Evolutionary conservation across 2,329 filamentous ascomycete genomes (phyloP).

Genomic region (Pseudogymnoascus sp.): DNA sequence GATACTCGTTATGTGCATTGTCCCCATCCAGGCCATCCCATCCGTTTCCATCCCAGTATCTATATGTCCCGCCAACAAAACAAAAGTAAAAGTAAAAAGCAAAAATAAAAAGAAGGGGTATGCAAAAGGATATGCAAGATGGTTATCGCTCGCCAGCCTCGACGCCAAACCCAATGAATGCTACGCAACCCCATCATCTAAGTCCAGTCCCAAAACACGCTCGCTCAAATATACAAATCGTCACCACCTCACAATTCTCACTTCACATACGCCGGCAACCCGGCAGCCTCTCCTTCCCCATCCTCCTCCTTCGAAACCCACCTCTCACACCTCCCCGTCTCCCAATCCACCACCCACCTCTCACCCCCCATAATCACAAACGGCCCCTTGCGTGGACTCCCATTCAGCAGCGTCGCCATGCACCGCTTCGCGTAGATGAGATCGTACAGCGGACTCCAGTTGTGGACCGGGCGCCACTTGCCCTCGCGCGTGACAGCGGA

Average conservation of each 20-base stretch:
- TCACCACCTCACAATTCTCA: background rate
- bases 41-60: background rate
- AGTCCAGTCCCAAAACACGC: background rate
- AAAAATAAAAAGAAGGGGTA: background rate
- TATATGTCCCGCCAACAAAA: background rate
- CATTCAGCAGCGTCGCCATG: constrained; percentile 49
- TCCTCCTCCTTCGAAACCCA: constrained; percentile 31
- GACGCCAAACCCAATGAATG: background rate
- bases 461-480: constrained; percentile 49
- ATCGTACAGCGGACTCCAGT: constrained; percentile 48
- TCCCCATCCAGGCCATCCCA: background rate
- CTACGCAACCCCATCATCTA: background rate
- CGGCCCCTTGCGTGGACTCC: constrained; percentile 49
- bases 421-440: constrained; percentile 52
- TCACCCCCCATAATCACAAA: constrained; percentile 49
- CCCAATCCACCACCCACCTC: constrained; percentile 52
- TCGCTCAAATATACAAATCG: background rate
- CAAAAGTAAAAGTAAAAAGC: background rate
- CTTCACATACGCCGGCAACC: constrained; percentile 7
- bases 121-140: background rate
- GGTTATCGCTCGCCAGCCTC: background rate
- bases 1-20: background rate
- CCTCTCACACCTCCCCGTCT: constrained; percentile 44
- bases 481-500: constrained; percentile 29
- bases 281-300: background rate